Percentiles rank a stretch among this genome's conserved stretches.
Evolutionary conservation across 805 yeast species (phyloP).

Genomic region (Hanseniaspora pseudoguilliermondii): DNA sequence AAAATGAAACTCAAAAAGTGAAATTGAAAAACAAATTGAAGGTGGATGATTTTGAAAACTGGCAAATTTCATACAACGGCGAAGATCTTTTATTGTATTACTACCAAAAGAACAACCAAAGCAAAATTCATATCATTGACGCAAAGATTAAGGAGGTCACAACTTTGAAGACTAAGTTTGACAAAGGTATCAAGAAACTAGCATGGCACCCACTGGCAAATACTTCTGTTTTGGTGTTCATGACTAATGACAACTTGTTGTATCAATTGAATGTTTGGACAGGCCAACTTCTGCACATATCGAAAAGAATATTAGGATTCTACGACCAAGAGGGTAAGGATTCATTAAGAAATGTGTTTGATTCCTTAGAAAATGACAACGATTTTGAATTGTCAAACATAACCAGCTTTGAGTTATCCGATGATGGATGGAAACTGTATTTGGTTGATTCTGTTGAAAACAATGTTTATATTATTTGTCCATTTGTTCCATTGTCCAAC

Average conservation of each 20-base stretch:
- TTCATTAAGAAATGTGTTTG: not conserved
- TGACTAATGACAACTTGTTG: conserved; percentile 16
- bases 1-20: not conserved
- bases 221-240: conserved; percentile 1
- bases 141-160: conserved; percentile 15
- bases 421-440: conserved; percentile 42
- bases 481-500: conserved; percentile 40
- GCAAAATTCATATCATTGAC: conserved; percentile 12
- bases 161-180: not conserved
- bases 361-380: not conserved
- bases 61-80: conserved; percentile 1
- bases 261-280: conserved; percentile 22
- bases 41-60: not conserved
- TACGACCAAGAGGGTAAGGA: not conserved
- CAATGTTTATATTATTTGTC: conserved; percentile 48
- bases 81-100: conserved; percentile 1
- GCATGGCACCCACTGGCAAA: conserved; percentile 33
- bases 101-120: not conserved
- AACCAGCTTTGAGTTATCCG: conserved; percentile 22
- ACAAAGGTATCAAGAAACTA: conserved; percentile 26
- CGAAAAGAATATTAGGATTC: not conserved
- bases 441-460: conserved; percentile 39
- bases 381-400: conserved; percentile 12
- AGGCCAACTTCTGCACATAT: not conserved
- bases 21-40: not conserved